Conservation (phyloP, 2,329 filamentous ascomycete species). For the Neonectria faginata region DNA sequence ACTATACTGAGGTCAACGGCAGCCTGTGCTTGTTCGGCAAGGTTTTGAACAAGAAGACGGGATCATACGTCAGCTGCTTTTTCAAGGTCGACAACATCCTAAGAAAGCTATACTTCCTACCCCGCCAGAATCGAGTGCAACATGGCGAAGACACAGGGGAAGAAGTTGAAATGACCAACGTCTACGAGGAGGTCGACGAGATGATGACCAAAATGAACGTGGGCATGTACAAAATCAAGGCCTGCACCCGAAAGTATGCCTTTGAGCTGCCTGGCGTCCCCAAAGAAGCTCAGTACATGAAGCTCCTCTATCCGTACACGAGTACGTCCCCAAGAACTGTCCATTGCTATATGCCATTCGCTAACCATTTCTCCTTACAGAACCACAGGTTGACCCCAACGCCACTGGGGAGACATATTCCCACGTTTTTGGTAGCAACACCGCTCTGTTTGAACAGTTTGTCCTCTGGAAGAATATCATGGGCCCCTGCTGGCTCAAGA, state of each 20-base stretch:
- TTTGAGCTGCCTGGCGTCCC: conserved; percentile 92
- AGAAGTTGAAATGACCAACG: conserved; percentile 85
- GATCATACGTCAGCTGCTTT: conserved; percentile 88
- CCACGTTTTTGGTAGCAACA: conserved; percentile 92
- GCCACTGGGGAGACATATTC: conserved; percentile 87
- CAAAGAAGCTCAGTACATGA: conserved; percentile 90
- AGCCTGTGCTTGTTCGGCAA: conserved; percentile 96
- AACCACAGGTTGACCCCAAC: conserved; percentile 77
- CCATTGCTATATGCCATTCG: not conserved
- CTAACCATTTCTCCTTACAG: conserved; percentile 49
- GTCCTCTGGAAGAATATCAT: conserved; percentile 99
- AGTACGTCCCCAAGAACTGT: conserved; percentile 56
- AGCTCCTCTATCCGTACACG: conserved; percentile 94
- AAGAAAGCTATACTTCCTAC: conserved; percentile 92
- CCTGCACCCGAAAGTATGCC: conserved; percentile 89
- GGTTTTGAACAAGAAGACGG: conserved; percentile 87
- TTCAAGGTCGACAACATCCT: conserved; percentile 95
- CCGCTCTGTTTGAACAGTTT: conserved; percentile 95
- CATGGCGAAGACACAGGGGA: conserved; percentile 78
- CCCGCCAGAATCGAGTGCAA: conserved; percentile 71
- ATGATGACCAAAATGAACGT: conserved; percentile 91
- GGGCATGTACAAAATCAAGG: conserved; percentile 92
- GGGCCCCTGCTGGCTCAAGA: conserved; percentile 97
- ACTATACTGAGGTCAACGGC: conserved; percentile 93
- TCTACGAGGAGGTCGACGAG: conserved; percentile 88